Conservation (phyloP, 345 rosid genomes). For the Ailanthus altissimus region DNA sequence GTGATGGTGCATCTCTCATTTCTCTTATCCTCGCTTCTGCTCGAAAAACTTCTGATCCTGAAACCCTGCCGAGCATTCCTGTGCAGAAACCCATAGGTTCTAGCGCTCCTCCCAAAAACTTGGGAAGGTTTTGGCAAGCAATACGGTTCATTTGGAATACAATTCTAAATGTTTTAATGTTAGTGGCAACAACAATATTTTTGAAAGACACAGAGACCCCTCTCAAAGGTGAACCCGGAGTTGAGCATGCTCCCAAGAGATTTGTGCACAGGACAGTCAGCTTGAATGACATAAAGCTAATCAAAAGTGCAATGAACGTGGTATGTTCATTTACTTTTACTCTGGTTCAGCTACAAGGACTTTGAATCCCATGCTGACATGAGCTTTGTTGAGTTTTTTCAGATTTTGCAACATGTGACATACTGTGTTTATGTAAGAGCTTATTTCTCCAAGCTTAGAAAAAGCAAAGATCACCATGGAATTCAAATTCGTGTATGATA, state of each 20-base stretch:
- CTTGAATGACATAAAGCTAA: slow-evolving; percentile 67
- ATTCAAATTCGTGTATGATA: no score
- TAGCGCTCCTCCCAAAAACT: no score
- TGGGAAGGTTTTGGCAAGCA: no score
- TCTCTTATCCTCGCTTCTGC: slow-evolving; percentile 56
- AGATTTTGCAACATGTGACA: no score
- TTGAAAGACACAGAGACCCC: slow-evolving; percentile 58
- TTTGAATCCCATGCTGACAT: no score
- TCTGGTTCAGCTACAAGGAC: no score
- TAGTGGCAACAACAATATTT: slow-evolving; percentile 45
- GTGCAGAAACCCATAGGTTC: slow-evolving; percentile 18
- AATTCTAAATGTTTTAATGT: slow-evolving; percentile 42
- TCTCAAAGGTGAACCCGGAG: slow-evolving; percentile 41
- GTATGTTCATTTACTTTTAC: no score
- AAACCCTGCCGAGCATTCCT: slow-evolving; percentile 63
- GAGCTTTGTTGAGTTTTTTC: no score
- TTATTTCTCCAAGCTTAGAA: no score
- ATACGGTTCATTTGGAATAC: slow-evolving; percentile 50
- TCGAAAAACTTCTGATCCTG: slow-evolving; percentile 56
- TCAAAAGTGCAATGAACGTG: slow-evolving; percentile 36
- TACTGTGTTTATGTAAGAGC: no score
- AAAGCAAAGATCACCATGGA: no score
- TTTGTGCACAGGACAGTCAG: slow-evolving; percentile 52
- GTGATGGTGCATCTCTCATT: slow-evolving; percentile 69
- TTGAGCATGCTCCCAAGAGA: slow-evolving; percentile 31